These are phyloP conservation scores for Pseudonectria foliicola DNA, from an alignment of 2,329 filamentous ascomycete species.

Conservation along the genomic window DNA sequence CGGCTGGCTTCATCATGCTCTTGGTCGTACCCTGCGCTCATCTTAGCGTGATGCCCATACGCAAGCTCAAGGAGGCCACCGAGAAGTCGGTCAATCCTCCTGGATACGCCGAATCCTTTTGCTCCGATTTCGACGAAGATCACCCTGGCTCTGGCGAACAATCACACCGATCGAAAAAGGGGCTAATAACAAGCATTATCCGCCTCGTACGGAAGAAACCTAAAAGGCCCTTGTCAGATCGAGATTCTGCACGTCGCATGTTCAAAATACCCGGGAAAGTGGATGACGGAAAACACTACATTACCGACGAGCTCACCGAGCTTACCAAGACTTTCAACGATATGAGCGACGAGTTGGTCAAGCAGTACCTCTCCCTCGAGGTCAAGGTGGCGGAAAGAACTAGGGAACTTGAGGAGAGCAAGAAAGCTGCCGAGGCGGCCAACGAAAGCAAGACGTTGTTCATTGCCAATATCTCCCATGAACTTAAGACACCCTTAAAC, in stretches of 20 bases:
- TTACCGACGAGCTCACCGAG: conserved; percentile 82
- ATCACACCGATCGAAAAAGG: conserved; percentile 40
- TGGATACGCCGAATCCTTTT: conserved; percentile 45
- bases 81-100: conserved; percentile 64
- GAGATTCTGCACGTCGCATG: conserved; percentile 40
- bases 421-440: conserved; percentile 86
- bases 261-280: conserved; percentile 87
- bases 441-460: conserved; percentile 97
- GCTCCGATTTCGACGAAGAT: conserved; percentile 40
- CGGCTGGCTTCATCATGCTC: conserved; percentile 63
- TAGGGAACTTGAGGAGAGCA: conserved; percentile 77
- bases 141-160: conserved; percentile 33
- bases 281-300: conserved; percentile 61
- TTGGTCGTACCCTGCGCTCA: conserved; percentile 75
- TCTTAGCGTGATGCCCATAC: conserved; percentile 72
- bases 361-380: conserved; percentile 79
- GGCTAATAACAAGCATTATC: conserved; percentile 31
- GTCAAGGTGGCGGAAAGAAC: conserved; percentile 79
- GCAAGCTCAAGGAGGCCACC: conserved; percentile 67
- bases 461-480: conserved; percentile 84
- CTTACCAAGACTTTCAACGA: conserved; percentile 82
- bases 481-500: conserved; percentile 91
- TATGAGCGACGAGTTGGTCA: conserved; percentile 84
- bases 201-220: conserved; percentile 29
- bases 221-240: conserved; percentile 23